These are phyloP conservation scores for Alternaria hordeiaustralica DNA, from an alignment of 2,329 filamentous ascomycete species.

Conservation along the genomic window DNA sequence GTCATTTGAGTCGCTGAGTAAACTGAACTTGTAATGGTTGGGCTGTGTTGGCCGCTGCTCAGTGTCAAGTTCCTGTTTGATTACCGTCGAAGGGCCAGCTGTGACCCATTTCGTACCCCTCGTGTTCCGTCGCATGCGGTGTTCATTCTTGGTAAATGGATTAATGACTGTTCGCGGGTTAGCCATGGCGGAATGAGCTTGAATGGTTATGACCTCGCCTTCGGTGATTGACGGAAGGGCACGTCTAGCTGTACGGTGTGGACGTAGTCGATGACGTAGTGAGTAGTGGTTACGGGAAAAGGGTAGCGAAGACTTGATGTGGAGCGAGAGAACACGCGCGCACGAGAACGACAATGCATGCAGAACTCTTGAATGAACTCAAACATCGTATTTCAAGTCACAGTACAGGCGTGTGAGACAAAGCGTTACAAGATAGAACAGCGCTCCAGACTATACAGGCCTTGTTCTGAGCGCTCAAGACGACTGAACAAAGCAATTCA, in stretches of 20 bases:
- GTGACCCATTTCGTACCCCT: conserved; percentile 8
- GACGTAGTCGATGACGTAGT: background rate
- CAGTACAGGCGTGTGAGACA: background rate
- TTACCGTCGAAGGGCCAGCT: background rate
- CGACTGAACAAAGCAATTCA: background rate
- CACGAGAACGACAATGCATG: background rate
- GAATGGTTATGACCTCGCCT: background rate
- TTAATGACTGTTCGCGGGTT: conserved; percentile 3
- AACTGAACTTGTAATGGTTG: background rate
- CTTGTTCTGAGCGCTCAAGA: background rate
- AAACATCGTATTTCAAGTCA: background rate
- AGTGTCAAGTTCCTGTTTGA: background rate
- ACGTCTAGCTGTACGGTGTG: background rate
- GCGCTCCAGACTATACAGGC: background rate
- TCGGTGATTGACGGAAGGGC: background rate
- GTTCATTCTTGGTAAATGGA: conserved; percentile 11
- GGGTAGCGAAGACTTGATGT: background rate
- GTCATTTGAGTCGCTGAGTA: background rate
- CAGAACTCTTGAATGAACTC: background rate
- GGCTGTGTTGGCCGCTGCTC: background rate
- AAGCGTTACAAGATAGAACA: background rate
- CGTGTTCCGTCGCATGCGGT: conserved; percentile 8
- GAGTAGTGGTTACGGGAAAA: background rate
- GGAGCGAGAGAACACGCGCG: background rate
- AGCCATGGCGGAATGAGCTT: background rate